A percentile compares a stretch with the other conserved stretches of the same genome.
phyloP scores from a whole-genome alignment of 805 yeast genomes.

The Spathaspora girioi region DNA sequence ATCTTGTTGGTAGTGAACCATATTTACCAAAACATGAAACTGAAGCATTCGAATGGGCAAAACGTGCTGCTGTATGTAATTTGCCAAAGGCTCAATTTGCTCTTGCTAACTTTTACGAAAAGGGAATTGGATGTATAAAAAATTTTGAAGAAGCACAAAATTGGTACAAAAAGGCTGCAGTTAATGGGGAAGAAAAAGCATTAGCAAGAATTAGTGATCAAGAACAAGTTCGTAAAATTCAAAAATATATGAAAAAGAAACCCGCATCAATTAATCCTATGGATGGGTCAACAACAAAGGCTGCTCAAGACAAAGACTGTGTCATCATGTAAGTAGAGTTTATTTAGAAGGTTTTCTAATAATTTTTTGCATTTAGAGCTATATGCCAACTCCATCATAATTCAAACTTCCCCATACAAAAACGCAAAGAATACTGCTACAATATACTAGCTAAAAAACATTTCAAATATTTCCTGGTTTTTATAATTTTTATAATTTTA shows the following conservation, averaged over 20 bases:
- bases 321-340: constrained; percentile 28
- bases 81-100: constrained; percentile 82
- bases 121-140: constrained; percentile 79
- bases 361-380: background rate
- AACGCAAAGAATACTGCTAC: background rate
- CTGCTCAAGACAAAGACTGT: constrained; percentile 41
- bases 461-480: background rate
- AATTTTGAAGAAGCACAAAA: constrained; percentile 54
- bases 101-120: constrained; percentile 76
- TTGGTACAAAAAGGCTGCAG: constrained; percentile 78
- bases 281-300: constrained; percentile 3
- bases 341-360: background rate
- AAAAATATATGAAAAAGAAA: constrained; percentile 27
- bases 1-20: constrained; percentile 87
- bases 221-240: constrained; percentile 25
- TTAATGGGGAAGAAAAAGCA: constrained; percentile 44
- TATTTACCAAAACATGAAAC: constrained; percentile 68
- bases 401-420: too few species aligned
- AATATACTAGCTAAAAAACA: background rate
- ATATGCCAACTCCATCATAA: too few species aligned
- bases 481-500: too few species aligned
- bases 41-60: constrained; percentile 95
- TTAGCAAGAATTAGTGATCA: constrained; percentile 29
- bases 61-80: constrained; percentile 74
- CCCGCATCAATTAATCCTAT: constrained; percentile 4